Evolutionary conservation across 2,329 filamentous ascomycete species (phyloP).

Genomic region (Aspergillus glaucus): DNA sequence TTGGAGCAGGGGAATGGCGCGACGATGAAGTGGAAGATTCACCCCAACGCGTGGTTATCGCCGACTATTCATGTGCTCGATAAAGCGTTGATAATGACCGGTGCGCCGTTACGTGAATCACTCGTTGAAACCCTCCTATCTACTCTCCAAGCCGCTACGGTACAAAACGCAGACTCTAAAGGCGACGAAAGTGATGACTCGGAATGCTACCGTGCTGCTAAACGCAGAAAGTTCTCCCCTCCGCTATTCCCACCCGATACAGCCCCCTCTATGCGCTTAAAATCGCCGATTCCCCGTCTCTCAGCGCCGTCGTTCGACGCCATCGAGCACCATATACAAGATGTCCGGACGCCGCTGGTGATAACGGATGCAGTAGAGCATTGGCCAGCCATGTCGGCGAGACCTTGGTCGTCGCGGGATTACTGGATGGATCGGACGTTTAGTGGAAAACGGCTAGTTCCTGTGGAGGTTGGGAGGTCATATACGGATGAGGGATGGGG

Average conservation of each 20-base stretch:
- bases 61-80: slow-evolving; percentile 63
- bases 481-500: slow-evolving; percentile 84
- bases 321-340: slow-evolving; percentile 57
- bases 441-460: slow-evolving; percentile 70
- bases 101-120: slow-evolving; percentile 52
- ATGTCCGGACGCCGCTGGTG: slow-evolving; percentile 55
- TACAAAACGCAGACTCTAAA: neutral
- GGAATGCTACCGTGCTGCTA: slow-evolving; percentile 7
- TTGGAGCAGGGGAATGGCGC: slow-evolving; percentile 8
- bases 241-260: slow-evolving; percentile 29
- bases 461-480: slow-evolving; percentile 76
- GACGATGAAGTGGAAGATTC: slow-evolving; percentile 6
- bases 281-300: slow-evolving; percentile 34
- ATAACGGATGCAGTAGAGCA: slow-evolving; percentile 58
- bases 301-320: slow-evolving; percentile 48
- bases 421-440: slow-evolving; percentile 74
- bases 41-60: slow-evolving; percentile 44
- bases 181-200: neutral
- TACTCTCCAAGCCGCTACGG: slow-evolving; percentile 20
- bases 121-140: slow-evolving; percentile 34
- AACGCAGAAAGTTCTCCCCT: slow-evolving; percentile 27
- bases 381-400: slow-evolving; percentile 70
- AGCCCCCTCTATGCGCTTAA: slow-evolving; percentile 27
- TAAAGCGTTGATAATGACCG: slow-evolving; percentile 68
- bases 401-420: slow-evolving; percentile 63